These are phyloP conservation scores for Glycyrrhiza uralensis DNA, from an alignment of 306 rosid species.

Conservation along the genomic window DNA sequence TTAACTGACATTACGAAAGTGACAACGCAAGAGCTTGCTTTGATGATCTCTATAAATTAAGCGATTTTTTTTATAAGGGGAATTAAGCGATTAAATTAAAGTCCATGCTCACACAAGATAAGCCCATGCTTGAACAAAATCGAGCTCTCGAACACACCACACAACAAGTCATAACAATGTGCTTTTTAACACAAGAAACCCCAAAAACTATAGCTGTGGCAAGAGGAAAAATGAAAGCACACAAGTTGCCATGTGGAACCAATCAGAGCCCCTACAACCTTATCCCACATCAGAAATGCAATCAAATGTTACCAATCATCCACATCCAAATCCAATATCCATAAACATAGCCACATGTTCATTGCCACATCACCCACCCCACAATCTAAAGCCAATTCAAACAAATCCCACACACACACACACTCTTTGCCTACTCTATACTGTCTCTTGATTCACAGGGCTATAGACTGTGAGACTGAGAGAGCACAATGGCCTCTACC, in stretches of 20 bases:
- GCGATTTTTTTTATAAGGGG: no score
- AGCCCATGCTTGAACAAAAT: no score
- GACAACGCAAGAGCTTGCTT: no score
- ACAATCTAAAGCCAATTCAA: slow-evolving; percentile 26
- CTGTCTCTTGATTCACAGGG: slow-evolving; percentile 12
- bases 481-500: slow-evolving; percentile 75
- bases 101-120: no score
- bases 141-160: no score
- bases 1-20: no score
- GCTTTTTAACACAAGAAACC: no score
- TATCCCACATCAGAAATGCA: slow-evolving; percentile 46
- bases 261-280: slow-evolving; percentile 42
- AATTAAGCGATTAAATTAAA: no score
- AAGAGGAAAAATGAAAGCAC: neutral
- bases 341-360: slow-evolving; percentile 24
- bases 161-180: no score
- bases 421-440: neutral
- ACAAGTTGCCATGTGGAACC: slow-evolving; percentile 51
- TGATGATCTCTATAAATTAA: no score
- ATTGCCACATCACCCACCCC: slow-evolving; percentile 12
- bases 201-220: no score
- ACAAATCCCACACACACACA: neutral
- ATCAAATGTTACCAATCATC: slow-evolving; percentile 35
- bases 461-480: neutral
- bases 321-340: slow-evolving; percentile 32